These are phyloP conservation scores for Solanum gandarillasii DNA, from an alignment of 257 asterid genomes.

Conservation along the genomic window DNA sequence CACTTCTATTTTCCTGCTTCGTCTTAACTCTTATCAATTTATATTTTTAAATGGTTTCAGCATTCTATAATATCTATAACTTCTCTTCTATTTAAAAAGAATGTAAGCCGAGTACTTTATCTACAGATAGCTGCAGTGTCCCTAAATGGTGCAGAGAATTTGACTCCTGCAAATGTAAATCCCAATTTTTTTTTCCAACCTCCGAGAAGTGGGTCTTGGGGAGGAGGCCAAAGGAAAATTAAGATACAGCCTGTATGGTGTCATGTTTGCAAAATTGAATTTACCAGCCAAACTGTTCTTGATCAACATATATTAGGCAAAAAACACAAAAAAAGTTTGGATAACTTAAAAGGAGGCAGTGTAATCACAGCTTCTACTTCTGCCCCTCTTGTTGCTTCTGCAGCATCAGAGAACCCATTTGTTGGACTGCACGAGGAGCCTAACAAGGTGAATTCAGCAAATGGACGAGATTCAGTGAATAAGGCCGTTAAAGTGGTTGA, in stretches of 20 bases:
- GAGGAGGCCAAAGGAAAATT: slow-evolving; percentile 28
- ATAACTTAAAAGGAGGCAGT: slow-evolving; percentile 20
- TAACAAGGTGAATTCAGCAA: slow-evolving; percentile 6
- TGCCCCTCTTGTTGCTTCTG: background rate
- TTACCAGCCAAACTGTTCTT: slow-evolving; percentile 47
- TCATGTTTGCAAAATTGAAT: slow-evolving; percentile 49
- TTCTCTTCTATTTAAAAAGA: background rate
- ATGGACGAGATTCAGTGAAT: slow-evolving; percentile 20
- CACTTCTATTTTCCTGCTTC: background rate
- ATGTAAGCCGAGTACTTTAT: background rate
- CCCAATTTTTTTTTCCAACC: slow-evolving; percentile 7
- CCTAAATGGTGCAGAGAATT: background rate
- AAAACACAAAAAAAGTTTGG: slow-evolving; percentile 54
- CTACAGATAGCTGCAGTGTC: slow-evolving; percentile 11
- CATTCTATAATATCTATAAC: background rate
- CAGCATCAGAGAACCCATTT: slow-evolving; percentile 5
- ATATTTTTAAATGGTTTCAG: background rate
- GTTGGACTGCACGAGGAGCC: slow-evolving; percentile 48
- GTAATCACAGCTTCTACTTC: background rate
- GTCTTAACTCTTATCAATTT: background rate
- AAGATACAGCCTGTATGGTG: slow-evolving; percentile 60
- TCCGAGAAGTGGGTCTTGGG: slow-evolving; percentile 5
- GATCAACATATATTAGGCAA: slow-evolving; percentile 53
- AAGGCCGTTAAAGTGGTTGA: slow-evolving; percentile 23
- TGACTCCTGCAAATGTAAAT: background rate